Evolutionary conservation across 2,329 filamentous ascomycete genomes (phyloP), one percentile per base, ranked within the genome.

Genomic region (Aspergillus melleus): DNA sequence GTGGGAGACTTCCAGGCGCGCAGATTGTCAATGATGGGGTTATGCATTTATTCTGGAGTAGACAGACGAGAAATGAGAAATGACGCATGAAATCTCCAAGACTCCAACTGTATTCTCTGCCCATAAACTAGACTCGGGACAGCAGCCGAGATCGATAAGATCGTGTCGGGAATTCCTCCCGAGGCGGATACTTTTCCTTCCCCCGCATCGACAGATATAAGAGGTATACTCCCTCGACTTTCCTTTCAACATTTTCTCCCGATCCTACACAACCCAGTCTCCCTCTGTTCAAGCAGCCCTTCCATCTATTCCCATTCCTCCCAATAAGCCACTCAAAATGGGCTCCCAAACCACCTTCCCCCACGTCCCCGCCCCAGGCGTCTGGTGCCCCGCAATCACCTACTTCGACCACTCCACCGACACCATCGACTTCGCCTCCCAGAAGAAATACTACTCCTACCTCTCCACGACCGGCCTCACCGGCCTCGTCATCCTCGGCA

Each of bases 311-410:
- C 11, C 49, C 14, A 3, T 9, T 12, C 11, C 24, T 11, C 12
- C 16, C 14, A 55, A 42, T n/a, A 58, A 26, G 46, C 4, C 26
- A 36, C n/a, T 11, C 50, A 59, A 32, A 24, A 63, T 68, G 61
- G 64, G 57, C 57, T 64, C 66, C 52, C 59, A 54, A 49, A 30
- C 64, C 53, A 57, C 56, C 22, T 46, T 55, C 4, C 65, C 66
- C 52, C 65, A 62, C 56, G 51, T 68, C 58, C 66, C 66, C 26
- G 58, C 62, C 49, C 58, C 73, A 1, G 80, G 80, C 26, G 77
- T 84, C 54, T 85, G 81, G 80, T 79, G 76, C 54, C 83, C 83
- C 6, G 80, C 83, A 10, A 77, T 85, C 24, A 85, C 83, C 26
- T 83, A 83, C 69, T 84, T 86, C 72, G 72, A 84, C 69, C 79